These are phyloP conservation scores for Wallacemonas sp. DNA, from an alignment of 208 protist genomes.

Conservation along the genomic window DNA sequence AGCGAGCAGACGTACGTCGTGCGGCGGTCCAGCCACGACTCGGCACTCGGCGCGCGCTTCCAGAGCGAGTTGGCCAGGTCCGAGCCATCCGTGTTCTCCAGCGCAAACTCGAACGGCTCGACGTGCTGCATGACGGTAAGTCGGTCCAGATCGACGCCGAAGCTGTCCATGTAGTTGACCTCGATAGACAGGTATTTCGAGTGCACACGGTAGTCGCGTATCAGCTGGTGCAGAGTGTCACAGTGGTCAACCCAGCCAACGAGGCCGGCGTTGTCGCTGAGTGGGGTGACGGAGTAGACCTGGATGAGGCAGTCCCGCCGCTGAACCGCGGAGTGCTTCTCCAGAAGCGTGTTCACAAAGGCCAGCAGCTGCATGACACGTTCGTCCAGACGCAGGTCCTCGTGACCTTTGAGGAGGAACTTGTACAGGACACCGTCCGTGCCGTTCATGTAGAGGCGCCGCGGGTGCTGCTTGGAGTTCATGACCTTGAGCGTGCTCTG, in stretches of 20 bases:
- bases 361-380: conserved; percentile 99
- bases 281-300: conserved; percentile 98
- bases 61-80: conserved; percentile 97
- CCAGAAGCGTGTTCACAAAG: conserved; percentile 98
- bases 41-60: conserved; percentile 95
- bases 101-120: conserved; percentile 97
- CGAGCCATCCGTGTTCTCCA: conserved; percentile 95
- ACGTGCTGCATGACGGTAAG: conserved; percentile 98
- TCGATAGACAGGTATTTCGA: conserved; percentile 93
- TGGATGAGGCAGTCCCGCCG: conserved; percentile 90
- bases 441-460: conserved; percentile 96
- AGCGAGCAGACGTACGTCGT: conserved; percentile 99
- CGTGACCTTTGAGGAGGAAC: conserved; percentile 99
- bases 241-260: conserved; percentile 99
- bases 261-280: conserved; percentile 99
- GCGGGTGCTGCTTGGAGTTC: conserved; percentile 98
- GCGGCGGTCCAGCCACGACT: conserved; percentile 98
- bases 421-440: conserved; percentile 96
- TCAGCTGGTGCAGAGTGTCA: conserved; percentile 93
- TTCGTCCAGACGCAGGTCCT: conserved; percentile 98
- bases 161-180: conserved; percentile 87
- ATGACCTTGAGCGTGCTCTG: conserved; percentile 94
- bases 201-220: conserved; percentile 85
- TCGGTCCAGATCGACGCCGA: conserved; percentile 93
- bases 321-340: conserved; percentile 91